These are phyloP conservation scores for Cochlearia excelsa DNA, from an alignment of 345 rosid species.

Conservation along the genomic window DNA sequence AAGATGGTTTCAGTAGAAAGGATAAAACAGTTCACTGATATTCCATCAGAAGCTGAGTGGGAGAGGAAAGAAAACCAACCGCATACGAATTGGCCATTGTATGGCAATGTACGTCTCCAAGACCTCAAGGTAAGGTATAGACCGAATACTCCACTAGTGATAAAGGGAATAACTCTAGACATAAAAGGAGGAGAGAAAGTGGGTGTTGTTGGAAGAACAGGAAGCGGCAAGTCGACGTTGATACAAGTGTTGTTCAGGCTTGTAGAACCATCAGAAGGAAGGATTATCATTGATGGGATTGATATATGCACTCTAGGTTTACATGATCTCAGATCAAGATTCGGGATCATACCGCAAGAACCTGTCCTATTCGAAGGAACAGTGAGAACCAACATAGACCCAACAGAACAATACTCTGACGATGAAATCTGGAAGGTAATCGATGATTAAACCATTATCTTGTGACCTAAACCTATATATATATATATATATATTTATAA, in stretches of 20 bases:
- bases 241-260: slow-evolving; percentile 87
- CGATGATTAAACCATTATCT: no score
- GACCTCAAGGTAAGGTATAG: slow-evolving; percentile 89
- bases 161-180: slow-evolving; percentile 73
- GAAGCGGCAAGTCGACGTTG: slow-evolving; percentile 92
- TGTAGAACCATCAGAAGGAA: slow-evolving; percentile 86
- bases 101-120: slow-evolving; percentile 63
- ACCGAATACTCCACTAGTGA: slow-evolving; percentile 80
- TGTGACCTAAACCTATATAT: no score
- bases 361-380: slow-evolving; percentile 98
- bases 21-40: slow-evolving; percentile 79
- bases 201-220: slow-evolving; percentile 92
- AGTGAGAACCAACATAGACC: slow-evolving; percentile 88
- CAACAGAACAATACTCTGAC: slow-evolving; percentile 67
- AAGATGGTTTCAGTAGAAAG: slow-evolving; percentile 93
- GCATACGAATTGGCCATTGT: slow-evolving; percentile 73
- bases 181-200: slow-evolving; percentile 86
- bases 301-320: slow-evolving; percentile 69
- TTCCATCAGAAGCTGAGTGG: slow-evolving; percentile 81
- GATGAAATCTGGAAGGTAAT: slow-evolving; percentile 87
- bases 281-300: slow-evolving; percentile 75
- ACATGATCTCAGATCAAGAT: slow-evolving; percentile 89
- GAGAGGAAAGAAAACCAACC: slow-evolving; percentile 52
- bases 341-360: slow-evolving; percentile 95
- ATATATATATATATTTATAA: no score